Percentiles rank a stretch among this genome's conserved stretches.
These are phyloP conservation scores for Hygrocybe punicea DNA, from an alignment of 768 basidiomycete species.

Conservation along the genomic window DNA sequence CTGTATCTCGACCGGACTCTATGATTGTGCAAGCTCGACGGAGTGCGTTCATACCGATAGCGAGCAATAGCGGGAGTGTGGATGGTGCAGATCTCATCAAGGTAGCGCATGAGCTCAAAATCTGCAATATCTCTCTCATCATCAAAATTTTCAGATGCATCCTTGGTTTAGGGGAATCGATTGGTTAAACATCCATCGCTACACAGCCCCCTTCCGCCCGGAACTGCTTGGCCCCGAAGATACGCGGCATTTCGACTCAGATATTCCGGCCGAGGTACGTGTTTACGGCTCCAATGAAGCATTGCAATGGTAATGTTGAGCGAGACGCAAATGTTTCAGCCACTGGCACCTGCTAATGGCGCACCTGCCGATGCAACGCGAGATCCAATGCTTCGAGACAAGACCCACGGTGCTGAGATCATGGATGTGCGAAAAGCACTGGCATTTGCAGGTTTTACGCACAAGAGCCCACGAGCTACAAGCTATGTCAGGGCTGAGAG, in stretches of 20 bases:
- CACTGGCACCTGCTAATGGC: slow-evolving; percentile 85
- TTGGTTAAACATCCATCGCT: slow-evolving; percentile 81
- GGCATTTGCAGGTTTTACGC: slow-evolving; percentile 88
- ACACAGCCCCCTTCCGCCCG: slow-evolving; percentile 85
- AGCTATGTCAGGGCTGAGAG: slow-evolving; percentile 73
- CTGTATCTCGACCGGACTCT: slow-evolving; percentile 72
- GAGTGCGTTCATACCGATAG: slow-evolving; percentile 61
- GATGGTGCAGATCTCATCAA: slow-evolving; percentile 93
- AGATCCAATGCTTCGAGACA: slow-evolving; percentile 85
- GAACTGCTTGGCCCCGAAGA: slow-evolving; percentile 79
- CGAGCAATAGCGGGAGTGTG: slow-evolving; percentile 47
- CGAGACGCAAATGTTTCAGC: slow-evolving; percentile 52
- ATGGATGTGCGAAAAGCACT: slow-evolving; percentile 87
- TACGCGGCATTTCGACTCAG: slow-evolving; percentile 92
- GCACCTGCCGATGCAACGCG: slow-evolving; percentile 78
- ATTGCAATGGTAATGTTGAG: slow-evolving; percentile 22
- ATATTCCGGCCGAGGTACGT: slow-evolving; percentile 85
- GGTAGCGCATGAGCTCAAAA: slow-evolving; percentile 37
- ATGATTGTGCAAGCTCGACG: slow-evolving; percentile 70
- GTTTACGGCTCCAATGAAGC: slow-evolving; percentile 27
- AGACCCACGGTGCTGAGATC: slow-evolving; percentile 80
- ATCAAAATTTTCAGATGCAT: slow-evolving; percentile 54
- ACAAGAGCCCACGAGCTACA: slow-evolving; percentile 80
- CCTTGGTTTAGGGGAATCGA: slow-evolving; percentile 91
- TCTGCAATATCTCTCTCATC: slow-evolving; percentile 7